Conservation (phyloP, 805 yeast genomes). For the Saccharomyces eubayanus region DNA sequence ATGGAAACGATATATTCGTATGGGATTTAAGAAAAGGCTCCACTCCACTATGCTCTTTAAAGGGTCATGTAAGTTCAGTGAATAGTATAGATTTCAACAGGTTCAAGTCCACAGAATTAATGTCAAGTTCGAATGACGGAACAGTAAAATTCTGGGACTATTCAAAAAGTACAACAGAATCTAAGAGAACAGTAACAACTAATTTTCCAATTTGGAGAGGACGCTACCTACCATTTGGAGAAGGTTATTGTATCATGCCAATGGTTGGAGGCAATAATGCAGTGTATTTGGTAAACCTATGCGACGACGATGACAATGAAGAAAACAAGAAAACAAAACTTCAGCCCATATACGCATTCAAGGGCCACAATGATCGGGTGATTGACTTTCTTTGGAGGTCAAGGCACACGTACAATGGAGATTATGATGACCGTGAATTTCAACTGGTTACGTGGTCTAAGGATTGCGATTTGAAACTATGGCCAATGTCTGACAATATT, state of each 20-base stretch:
- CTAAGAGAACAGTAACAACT: constrained; percentile 54
- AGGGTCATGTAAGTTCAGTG: constrained; percentile 78
- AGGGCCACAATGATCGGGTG: constrained; percentile 78
- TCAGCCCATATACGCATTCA: constrained; percentile 51
- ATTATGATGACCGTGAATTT: constrained; percentile 64
- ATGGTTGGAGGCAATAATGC: constrained; percentile 69
- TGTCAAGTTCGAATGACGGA: constrained; percentile 81
- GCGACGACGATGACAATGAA: constrained; percentile 9
- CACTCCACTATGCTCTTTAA: constrained; percentile 54
- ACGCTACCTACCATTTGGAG: constrained; percentile 81
- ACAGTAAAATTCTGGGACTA: constrained; percentile 80
- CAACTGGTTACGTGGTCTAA: constrained; percentile 93
- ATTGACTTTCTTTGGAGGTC: constrained; percentile 85
- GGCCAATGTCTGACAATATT: constrained; percentile 55
- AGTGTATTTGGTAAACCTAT: constrained; percentile 30
- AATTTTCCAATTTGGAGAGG: constrained; percentile 87
- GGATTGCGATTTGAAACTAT: constrained; percentile 73
- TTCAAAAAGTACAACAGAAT: constrained; percentile 34
- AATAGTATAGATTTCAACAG: constrained; percentile 83
- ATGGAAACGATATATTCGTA: constrained; percentile 66
- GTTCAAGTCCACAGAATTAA: constrained; percentile 47
- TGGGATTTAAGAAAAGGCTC: constrained; percentile 90
- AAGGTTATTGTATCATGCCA: constrained; percentile 84
- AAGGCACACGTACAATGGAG: constrained; percentile 40
- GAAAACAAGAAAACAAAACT: constrained; percentile 32